Evolutionary conservation across 257 asterid genomes (phyloP), one percentile per base, ranked within the genome.

Genomic region (Solanum rostratum): DNA sequence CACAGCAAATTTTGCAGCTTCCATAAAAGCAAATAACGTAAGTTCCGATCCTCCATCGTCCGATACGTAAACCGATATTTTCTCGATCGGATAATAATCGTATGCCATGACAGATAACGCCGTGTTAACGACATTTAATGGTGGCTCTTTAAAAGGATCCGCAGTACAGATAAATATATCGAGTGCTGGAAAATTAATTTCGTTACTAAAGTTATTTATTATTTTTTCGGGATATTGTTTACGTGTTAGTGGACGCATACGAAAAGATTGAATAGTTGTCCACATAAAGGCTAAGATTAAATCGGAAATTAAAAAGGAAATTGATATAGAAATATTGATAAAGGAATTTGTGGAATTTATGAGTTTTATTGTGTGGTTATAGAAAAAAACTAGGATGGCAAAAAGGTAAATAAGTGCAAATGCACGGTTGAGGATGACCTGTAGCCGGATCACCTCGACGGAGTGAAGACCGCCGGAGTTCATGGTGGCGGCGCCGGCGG

Each of bases 31-130:
- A 83, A 93, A 94, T 82, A 93, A 87, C 3, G 92, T 94, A 16
- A 93, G 90, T 88, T 93, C 92, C 45, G 97, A 93, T 0, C 96
- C 97, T 11, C 98, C 98, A 49, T 94, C 98, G 78, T 93, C 96
- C 50, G 98, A 93, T 83, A 94, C 93, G 82, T 91, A 94, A 8
- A 94, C 90, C 41, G 96, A 93, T 39, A 94, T 16, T 82, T 94
- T 94, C 24, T 90, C 94, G n/a, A 93, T 3, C 54, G 95, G 97
- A 83, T 89, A 93, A 49, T 94, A 94, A 49, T 94, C 97, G 1
- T 92, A 94, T 15, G 96, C 94, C 96, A 94, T 89, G 10, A 93
- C 96, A 6, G 98, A 94, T 76, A 93, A 68, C 62, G 97, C 98
- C 33, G 97, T 94, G 88, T 93, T 92, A 0, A 90, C 92, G 5